These are phyloP conservation scores for Rugonectria rugulosa DNA, from an alignment of 2,329 filamentous ascomycete genomes.

Conservation along the genomic window DNA sequence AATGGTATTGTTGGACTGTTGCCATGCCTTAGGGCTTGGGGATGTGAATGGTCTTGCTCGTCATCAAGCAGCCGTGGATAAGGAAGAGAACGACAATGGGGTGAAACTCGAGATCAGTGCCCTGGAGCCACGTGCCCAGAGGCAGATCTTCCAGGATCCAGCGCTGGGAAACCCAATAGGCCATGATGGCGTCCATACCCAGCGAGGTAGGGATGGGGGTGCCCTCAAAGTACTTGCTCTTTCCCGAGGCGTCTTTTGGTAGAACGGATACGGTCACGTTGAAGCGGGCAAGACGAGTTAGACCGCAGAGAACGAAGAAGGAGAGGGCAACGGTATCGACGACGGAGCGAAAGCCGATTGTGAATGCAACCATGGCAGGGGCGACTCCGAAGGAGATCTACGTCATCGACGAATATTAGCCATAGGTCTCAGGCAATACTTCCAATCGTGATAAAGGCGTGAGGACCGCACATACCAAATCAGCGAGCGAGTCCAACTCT, in stretches of 20 bases:
- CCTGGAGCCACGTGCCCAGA: constrained; percentile 71
- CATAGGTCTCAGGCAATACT: background rate
- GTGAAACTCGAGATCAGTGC: constrained; percentile 81
- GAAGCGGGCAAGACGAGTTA: constrained; percentile 94
- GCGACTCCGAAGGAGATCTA: constrained; percentile 96
- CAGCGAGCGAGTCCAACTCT: constrained; percentile 93
- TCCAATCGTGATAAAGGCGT: background rate
- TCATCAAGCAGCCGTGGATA: constrained; percentile 91
- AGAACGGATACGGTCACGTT: constrained; percentile 92
- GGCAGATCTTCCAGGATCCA: constrained; percentile 85
- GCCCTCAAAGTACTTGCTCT: constrained; percentile 95
- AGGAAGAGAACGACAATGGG: constrained; percentile 83
- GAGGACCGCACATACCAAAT: constrained; percentile 70
- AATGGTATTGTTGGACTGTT: constrained; percentile 20
- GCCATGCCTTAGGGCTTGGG: constrained; percentile 77
- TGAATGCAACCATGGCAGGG: constrained; percentile 86
- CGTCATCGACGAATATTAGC: constrained; percentile 21
- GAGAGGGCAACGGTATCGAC: constrained; percentile 81
- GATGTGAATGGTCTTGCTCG: constrained; percentile 92
- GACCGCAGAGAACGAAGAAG: constrained; percentile 93
- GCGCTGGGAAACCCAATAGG: constrained; percentile 83
- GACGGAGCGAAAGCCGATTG: constrained; percentile 84
- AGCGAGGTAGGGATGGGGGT: constrained; percentile 94
- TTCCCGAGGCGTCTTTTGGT: constrained; percentile 90
- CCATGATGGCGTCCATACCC: constrained; percentile 82